Conservation (phyloP, 306 rosid species). For the Cucurbita maxima region DNA sequence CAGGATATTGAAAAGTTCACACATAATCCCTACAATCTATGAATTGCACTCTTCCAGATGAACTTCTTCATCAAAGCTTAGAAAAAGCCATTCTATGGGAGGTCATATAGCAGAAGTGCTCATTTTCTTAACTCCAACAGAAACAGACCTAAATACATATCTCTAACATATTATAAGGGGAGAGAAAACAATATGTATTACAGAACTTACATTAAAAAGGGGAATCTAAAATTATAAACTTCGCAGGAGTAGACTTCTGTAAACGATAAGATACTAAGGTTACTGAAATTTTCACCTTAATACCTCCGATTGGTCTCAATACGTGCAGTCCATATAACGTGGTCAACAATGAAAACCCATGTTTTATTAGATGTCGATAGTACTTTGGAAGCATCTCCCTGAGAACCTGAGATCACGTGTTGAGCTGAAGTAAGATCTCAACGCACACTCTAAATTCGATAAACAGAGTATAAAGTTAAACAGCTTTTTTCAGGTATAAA, state of each 20-base stretch:
- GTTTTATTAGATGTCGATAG: slow-evolving; percentile 21
- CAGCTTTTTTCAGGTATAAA: neutral
- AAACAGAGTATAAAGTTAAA: neutral
- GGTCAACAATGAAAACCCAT: slow-evolving; percentile 15
- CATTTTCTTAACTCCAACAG: neutral
- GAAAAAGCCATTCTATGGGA: neutral
- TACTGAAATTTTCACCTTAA: slow-evolving; percentile 20
- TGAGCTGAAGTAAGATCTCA: neutral
- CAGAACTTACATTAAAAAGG: too few species aligned
- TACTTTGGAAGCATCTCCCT: slow-evolving; percentile 29
- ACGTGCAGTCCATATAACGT: slow-evolving; percentile 30
- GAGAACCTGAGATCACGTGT: slow-evolving; percentile 12
- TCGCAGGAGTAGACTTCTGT: neutral
- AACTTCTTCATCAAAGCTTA: neutral
- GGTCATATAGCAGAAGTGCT: neutral
- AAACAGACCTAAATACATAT: neutral
- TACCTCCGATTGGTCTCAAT: slow-evolving; percentile 24
- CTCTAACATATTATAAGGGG: neutral
- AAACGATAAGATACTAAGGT: neutral
- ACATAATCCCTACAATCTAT: neutral
- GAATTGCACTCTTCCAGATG: neutral
- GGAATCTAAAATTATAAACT: too few species aligned
- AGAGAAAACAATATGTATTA: neutral
- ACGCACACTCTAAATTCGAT: neutral
- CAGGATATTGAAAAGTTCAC: neutral